A percentile compares a stretch with the other conserved stretches of the same genome.
Conservation (phyloP, 768 basidiomycete species). For the Xanthoconium purpureum region DNA sequence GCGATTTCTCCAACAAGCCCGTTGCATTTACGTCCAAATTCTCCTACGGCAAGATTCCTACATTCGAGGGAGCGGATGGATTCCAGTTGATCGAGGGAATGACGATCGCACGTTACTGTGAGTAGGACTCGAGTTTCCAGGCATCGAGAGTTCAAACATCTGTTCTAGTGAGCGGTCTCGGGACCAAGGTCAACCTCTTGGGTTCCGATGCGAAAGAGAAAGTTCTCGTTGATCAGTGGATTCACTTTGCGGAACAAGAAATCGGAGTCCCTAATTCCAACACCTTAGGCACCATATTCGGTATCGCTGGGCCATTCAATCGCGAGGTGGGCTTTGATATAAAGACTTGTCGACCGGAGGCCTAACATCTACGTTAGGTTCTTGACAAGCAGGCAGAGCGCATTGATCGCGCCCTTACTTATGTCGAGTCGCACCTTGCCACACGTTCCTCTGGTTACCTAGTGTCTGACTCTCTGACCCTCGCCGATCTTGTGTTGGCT, state of each 20-base stretch:
- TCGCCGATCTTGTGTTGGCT: constrained; percentile 19
- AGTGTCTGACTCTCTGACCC: constrained; percentile 11
- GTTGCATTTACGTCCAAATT: constrained; percentile 1
- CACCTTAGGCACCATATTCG: neutral
- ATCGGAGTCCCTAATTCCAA: neutral
- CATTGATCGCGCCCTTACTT: constrained; percentile 3
- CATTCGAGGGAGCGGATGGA: constrained; percentile 18
- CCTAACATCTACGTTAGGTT: neutral
- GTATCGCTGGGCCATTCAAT: neutral
- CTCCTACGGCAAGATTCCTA: constrained; percentile 5
- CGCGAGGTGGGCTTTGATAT: constrained; percentile 4
- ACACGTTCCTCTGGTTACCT: constrained; percentile 13
- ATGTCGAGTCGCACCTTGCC: constrained; percentile 17
- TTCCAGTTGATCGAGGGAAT: constrained; percentile 15
- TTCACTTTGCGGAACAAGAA: constrained; percentile 19
- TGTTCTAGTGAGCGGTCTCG: constrained; percentile 12
- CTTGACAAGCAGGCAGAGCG: neutral
- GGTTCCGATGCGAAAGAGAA: constrained; percentile 10
- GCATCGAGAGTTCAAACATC: neutral
- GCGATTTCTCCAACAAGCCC: constrained; percentile 9
- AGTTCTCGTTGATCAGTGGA: constrained; percentile 19
- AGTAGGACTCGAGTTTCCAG: neutral
- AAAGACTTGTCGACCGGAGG: neutral
- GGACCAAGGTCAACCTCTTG: constrained; percentile 9
- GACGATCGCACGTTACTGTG: constrained; percentile 19